Conservation (phyloP, 2,329 filamentous ascomycete genomes). For the Hymenoscyphus linearis region DNA sequence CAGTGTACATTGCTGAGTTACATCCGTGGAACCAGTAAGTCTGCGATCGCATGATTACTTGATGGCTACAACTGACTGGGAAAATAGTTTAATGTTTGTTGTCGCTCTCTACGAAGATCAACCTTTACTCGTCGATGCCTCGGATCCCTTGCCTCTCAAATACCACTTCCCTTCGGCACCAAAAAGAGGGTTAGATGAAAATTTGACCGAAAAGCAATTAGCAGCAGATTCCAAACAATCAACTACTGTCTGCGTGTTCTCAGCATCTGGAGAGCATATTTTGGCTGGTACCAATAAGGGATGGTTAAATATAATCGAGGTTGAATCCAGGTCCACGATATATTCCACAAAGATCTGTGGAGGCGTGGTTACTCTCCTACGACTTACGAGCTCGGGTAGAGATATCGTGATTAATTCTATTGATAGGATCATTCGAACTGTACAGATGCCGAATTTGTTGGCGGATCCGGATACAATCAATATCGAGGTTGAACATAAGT, state of each 20-base stretch:
- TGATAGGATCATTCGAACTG: conserved; percentile 90
- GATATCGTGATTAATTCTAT: conserved; percentile 89
- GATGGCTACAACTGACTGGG: conserved; percentile 1
- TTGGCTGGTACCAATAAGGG: conserved; percentile 92
- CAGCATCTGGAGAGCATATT: conserved; percentile 78
- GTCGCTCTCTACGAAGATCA: conserved; percentile 92
- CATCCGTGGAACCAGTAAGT: conserved; percentile 83
- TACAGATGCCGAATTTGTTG: conserved; percentile 76
- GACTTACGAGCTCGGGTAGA: conserved; percentile 76
- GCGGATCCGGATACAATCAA: conserved; percentile 78
- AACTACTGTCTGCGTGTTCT: conserved; percentile 89
- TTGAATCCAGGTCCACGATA: conserved; percentile 72
- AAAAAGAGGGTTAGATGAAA: conserved; percentile 67
- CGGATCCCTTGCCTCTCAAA: conserved; percentile 64
- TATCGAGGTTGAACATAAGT: conserved; percentile 92
- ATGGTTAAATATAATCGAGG: conserved; percentile 92
- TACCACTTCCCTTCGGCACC: conserved; percentile 76
- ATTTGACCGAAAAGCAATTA: conserved; percentile 73
- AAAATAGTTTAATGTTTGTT: conserved; percentile 69
- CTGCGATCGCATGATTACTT: not conserved
- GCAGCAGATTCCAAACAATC: conserved; percentile 92
- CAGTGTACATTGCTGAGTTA: conserved; percentile 92
- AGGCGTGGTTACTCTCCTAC: conserved; percentile 81
- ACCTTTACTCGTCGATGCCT: conserved; percentile 80
- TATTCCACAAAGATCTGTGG: conserved; percentile 85